phyloP scores from a whole-genome alignment of 2,329 filamentous ascomycete species.

The Aspergillus sclerotialis region DNA sequence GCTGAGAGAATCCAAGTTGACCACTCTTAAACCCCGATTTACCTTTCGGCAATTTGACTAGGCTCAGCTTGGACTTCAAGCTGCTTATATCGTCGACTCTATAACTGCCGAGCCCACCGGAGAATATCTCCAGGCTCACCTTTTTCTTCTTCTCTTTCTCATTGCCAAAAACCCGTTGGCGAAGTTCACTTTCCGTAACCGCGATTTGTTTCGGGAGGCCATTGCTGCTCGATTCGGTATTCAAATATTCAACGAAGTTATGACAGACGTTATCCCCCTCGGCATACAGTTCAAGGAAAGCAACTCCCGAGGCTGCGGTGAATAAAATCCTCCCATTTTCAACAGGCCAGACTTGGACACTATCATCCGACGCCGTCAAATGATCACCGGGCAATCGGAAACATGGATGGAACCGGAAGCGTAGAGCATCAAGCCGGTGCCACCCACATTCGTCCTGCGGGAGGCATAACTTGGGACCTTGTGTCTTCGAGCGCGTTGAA shows the following conservation, averaged over 20 bases:
- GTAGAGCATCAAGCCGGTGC: slow-evolving; percentile 82
- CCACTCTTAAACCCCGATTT: slow-evolving; percentile 70
- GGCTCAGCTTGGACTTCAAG: slow-evolving; percentile 64
- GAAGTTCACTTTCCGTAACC: slow-evolving; percentile 68
- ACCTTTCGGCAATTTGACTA: slow-evolving; percentile 67
- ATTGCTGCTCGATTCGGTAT: slow-evolving; percentile 51
- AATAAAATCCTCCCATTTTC: slow-evolving; percentile 70
- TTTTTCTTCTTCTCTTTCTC: slow-evolving; percentile 60
- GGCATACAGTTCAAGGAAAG: slow-evolving; percentile 74
- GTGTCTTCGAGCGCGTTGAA: slow-evolving; percentile 77
- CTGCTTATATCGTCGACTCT: slow-evolving; percentile 69
- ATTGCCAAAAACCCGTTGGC: slow-evolving; percentile 60
- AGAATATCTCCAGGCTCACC: slow-evolving; percentile 67
- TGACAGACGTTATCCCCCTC: slow-evolving; percentile 77
- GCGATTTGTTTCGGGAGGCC: slow-evolving; percentile 63
- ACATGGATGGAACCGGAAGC: slow-evolving; percentile 83
- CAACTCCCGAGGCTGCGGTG: slow-evolving; percentile 72
- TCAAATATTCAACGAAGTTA: slow-evolving; percentile 72
- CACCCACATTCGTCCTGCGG: slow-evolving; percentile 80
- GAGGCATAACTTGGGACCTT: slow-evolving; percentile 64
- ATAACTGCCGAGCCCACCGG: slow-evolving; percentile 65
- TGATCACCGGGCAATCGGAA: slow-evolving; percentile 77
- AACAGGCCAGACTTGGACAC: slow-evolving; percentile 78
- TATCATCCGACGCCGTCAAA: slow-evolving; percentile 58
- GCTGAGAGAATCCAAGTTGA: slow-evolving; percentile 64